A percentile compares a stretch with the other conserved stretches of the same genome.
Conservation (phyloP, 805 yeast species). For the Schwanniomyces polymorphus region DNA sequence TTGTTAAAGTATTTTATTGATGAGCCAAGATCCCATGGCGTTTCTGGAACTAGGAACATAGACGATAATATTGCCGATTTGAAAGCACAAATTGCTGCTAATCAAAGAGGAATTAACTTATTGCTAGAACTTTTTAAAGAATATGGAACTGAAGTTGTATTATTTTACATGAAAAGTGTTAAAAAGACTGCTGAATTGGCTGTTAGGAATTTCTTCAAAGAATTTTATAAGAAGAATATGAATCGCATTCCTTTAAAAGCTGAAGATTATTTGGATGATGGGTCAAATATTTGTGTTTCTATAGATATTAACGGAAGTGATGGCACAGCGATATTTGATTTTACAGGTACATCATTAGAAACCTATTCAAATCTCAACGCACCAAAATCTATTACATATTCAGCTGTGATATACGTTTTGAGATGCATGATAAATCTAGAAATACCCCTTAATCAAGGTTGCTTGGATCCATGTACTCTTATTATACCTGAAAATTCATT, state of each 20-base stretch:
- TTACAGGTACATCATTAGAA: constrained; percentile 41
- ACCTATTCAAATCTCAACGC: constrained; percentile 84
- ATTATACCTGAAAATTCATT: constrained; percentile 13
- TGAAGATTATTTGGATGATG: constrained; percentile 18
- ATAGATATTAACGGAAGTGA: constrained; percentile 72
- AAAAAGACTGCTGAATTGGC: constrained; percentile 76
- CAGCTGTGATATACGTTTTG: constrained; percentile 79
- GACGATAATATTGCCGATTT: constrained; percentile 46
- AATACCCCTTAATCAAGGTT: constrained; percentile 69
- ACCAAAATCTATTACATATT: constrained; percentile 78
- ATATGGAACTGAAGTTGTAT: constrained; percentile 57
- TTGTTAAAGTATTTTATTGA: constrained; percentile 14
- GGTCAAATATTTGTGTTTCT: constrained; percentile 12
- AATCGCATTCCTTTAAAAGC: constrained; percentile 28
- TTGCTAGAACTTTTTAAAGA: constrained; percentile 60
- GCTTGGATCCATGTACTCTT: constrained; percentile 15
- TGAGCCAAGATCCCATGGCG: constrained; percentile 15
- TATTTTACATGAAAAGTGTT: constrained; percentile 77
- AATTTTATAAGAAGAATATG: constrained; percentile 37
- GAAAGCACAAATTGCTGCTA: constrained; percentile 85
- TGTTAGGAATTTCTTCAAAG: constrained; percentile 44
- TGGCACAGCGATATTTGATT: constrained; percentile 24
- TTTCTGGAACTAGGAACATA: constrained; percentile 18
- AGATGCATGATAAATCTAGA: constrained; percentile 77
- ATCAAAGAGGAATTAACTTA: constrained; percentile 74